phyloP scores from a whole-genome alignment of 2,329 filamentous ascomycete genomes.

The Ceratocystiopsis minuta region DNA sequence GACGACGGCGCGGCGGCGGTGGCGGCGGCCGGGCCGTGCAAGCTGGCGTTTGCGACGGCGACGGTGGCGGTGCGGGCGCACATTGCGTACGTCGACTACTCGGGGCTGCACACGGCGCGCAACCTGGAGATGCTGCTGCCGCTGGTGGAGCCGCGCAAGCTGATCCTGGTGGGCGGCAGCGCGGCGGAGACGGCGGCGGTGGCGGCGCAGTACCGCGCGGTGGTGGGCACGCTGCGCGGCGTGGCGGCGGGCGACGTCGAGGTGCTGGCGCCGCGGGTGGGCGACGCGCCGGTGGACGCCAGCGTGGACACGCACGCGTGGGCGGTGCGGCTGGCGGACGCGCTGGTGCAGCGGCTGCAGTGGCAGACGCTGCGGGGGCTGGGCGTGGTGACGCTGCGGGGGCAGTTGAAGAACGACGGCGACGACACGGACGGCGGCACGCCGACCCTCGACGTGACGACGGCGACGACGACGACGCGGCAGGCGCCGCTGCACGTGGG shows the following conservation, averaged over 20 bases:
- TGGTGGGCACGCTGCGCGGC: constrained; percentile 31
- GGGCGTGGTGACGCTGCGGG: constrained; percentile 84
- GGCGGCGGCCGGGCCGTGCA: constrained; percentile 50
- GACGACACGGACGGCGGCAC: constrained; percentile 25
- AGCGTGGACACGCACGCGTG: constrained; percentile 97
- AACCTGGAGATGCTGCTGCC: constrained; percentile 90
- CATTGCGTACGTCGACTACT: constrained; percentile 80
- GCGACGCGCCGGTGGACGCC: constrained; percentile 53
- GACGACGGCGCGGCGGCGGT: constrained; percentile 37
- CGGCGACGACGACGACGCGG: constrained; percentile 22
- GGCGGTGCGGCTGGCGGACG: constrained; percentile 77
- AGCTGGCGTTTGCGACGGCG: constrained; percentile 47
- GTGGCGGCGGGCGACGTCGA: constrained; percentile 35
- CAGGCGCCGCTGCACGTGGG: constrained; percentile 81
- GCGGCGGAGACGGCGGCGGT: constrained; percentile 60
- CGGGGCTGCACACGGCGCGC: constrained; percentile 80
- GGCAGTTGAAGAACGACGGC: constrained; percentile 25
- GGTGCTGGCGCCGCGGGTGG: constrained; percentile 68
- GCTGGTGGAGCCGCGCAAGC: constrained; percentile 79
- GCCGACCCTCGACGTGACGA: constrained; percentile 31
- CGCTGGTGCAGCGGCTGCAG: constrained; percentile 68
- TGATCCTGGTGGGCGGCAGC: constrained; percentile 77
- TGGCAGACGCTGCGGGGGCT: constrained; percentile 90
- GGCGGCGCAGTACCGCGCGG: constrained; percentile 60
- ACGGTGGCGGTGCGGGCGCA: constrained; percentile 51